phyloP scores from a whole-genome alignment of 106 monocot genomes.

The Acorus gramineus region DNA sequence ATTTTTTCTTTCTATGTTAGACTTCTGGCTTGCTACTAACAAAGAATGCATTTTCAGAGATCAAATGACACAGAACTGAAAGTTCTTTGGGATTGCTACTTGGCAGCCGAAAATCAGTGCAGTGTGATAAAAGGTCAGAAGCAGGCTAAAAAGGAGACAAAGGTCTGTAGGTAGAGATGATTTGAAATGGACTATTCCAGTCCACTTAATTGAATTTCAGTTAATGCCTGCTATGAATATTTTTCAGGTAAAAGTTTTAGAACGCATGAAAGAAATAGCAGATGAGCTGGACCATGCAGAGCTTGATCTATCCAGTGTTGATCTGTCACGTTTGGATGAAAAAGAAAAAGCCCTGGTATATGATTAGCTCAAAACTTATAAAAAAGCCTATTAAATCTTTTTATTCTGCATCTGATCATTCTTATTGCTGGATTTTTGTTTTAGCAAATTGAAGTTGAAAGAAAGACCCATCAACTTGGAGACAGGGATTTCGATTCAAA shows the following conservation, averaged over 20 bases:
- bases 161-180: constrained; percentile 29
- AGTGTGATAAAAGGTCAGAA: constrained; percentile 71
- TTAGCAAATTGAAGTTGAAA: constrained; percentile 90
- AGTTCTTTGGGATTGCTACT: constrained; percentile 59
- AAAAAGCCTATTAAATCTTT: no score
- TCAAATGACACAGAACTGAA: constrained; percentile 57
- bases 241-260: constrained; percentile 51
- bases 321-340: constrained; percentile 77
- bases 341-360: constrained; percentile 63
- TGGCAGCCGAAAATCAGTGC: constrained; percentile 39
- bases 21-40: neutral
- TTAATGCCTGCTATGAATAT: neutral
- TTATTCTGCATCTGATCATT: no score
- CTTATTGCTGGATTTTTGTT: constrained; percentile 1
- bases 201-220: neutral
- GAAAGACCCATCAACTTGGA: constrained; percentile 46
- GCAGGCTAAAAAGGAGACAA: constrained; percentile 49
- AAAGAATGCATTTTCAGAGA: constrained; percentile 38
- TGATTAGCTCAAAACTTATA: neutral
- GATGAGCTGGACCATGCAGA: constrained; percentile 65
- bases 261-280: constrained; percentile 59
- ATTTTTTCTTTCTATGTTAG: neutral
- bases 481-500: constrained; percentile 68
- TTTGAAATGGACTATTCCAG: neutral
- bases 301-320: constrained; percentile 53